A percentile compares a stretch with the other conserved stretches of the same genome.
Evolutionary conservation across 1,139 yeast species (phyloP).

Genomic region (Diutina siamensis): DNA sequence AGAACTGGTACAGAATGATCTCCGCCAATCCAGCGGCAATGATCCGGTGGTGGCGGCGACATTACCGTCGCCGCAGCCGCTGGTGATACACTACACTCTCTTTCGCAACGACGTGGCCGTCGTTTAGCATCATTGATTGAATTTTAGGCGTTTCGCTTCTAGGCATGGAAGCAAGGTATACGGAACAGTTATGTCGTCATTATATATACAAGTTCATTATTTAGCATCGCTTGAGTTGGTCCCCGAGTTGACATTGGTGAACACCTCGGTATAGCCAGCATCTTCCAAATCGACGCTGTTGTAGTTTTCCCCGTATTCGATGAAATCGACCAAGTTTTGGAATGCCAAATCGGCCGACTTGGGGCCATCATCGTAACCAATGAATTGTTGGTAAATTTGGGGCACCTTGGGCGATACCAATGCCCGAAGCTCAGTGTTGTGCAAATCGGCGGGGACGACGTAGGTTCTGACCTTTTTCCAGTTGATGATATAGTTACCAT

Average conservation of each 20-base stretch:
- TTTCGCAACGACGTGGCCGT: neutral
- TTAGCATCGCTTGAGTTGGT: neutral
- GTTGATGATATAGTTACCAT: conserved; percentile 66
- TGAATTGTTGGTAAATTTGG: conserved; percentile 51
- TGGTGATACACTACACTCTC: neutral
- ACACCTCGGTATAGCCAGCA: conserved; percentile 26
- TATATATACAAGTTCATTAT: neutral
- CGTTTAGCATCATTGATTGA: too few species aligned
- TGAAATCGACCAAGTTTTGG: conserved; percentile 61
- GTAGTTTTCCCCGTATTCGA: conserved; percentile 55
- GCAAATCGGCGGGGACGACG: conserved; percentile 58
- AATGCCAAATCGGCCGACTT: conserved; percentile 66
- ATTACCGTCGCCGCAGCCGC: neutral
- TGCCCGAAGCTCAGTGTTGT: conserved; percentile 46
- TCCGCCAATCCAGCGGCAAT: too few species aligned
- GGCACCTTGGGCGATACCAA: conserved; percentile 64
- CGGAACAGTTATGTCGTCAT: too few species aligned
- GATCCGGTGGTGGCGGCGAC: too few species aligned
- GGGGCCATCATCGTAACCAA: conserved; percentile 63
- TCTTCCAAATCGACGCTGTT: conserved; percentile 27
- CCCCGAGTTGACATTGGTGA: neutral
- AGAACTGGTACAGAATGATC: too few species aligned
- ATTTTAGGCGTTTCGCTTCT: too few species aligned
- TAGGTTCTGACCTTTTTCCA: conserved; percentile 86
- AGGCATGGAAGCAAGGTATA: too few species aligned